Percentiles rank a stretch among this genome's conserved stretches.
phyloP scores from a whole-genome alignment of 345 rosid genomes.

The Mercurialis annua region DNA sequence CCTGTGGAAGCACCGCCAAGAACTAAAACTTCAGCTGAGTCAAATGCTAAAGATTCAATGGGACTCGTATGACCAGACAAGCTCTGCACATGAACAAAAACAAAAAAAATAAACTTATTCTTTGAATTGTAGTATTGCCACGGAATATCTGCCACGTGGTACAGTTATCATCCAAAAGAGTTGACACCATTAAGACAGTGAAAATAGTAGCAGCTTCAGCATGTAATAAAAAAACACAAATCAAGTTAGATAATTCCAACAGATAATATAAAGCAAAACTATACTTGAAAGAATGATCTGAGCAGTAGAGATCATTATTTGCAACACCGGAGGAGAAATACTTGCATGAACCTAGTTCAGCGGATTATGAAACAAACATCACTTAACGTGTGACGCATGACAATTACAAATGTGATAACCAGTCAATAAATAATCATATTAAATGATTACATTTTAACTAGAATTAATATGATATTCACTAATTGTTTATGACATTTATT shows the following conservation, averaged over 20 bases:
- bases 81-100: conserved; percentile 41
- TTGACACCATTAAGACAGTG: not conserved
- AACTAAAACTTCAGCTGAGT: conserved; percentile 61
- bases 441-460: no score
- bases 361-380: no score
- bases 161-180: not conserved
- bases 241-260: not conserved
- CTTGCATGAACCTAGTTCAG: no score
- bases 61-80: conserved; percentile 69
- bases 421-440: no score
- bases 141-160: not conserved
- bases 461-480: no score
- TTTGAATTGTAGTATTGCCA: not conserved
- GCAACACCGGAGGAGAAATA: no score
- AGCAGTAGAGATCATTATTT: not conserved
- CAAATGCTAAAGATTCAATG: conserved; percentile 60
- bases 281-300: not conserved
- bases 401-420: no score
- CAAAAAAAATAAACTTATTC: conserved; percentile 15
- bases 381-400: no score
- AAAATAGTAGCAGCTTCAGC: not conserved
- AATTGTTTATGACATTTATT: not conserved
- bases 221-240: not conserved
- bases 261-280: not conserved
- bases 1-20: conserved; percentile 76